phyloP scores from a whole-genome alignment of 2,329 filamentous ascomycete genomes.

The Hypoxylon sp. region DNA sequence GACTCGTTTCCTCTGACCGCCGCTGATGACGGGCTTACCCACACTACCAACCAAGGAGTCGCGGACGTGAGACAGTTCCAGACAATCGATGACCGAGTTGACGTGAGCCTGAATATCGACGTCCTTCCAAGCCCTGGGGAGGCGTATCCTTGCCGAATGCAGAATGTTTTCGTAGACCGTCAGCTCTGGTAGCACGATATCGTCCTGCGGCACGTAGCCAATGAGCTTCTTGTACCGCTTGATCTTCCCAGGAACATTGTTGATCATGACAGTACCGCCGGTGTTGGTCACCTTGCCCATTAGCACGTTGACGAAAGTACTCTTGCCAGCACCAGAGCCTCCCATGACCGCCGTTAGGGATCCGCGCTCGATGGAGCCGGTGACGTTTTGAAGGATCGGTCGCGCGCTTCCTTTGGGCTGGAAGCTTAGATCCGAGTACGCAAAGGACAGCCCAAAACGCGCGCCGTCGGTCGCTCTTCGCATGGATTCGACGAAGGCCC shows the following conservation, averaged over 20 bases:
- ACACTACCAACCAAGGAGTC: constrained; percentile 67
- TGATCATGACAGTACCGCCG: constrained; percentile 66
- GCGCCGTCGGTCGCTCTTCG: constrained; percentile 65
- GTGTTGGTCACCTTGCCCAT: constrained; percentile 71
- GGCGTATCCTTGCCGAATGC: constrained; percentile 68
- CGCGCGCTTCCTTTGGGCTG: constrained; percentile 61
- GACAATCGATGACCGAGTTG: constrained; percentile 68
- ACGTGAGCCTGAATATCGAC: constrained; percentile 67
- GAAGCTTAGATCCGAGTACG: constrained; percentile 65
- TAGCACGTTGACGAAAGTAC: constrained; percentile 72
- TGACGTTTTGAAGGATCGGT: constrained; percentile 67
- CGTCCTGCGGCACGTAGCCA: constrained; percentile 74
- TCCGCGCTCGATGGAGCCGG: constrained; percentile 67
- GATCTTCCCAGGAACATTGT: constrained; percentile 64
- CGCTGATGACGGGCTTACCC: constrained; percentile 66
- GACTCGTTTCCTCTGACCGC: constrained; percentile 71
- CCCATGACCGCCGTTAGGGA: constrained; percentile 73
- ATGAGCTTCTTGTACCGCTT: constrained; percentile 71
- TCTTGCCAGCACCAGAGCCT: constrained; percentile 71
- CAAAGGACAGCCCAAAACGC: constrained; percentile 68
- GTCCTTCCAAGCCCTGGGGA: constrained; percentile 67
- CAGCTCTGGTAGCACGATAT: constrained; percentile 71
- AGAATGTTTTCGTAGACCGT: constrained; percentile 74
- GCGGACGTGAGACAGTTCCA: constrained; percentile 67
- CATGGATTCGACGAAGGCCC: constrained; percentile 67